Conservation (phyloP, 768 basidiomycete genomes). For the Suillus americanus region DNA sequence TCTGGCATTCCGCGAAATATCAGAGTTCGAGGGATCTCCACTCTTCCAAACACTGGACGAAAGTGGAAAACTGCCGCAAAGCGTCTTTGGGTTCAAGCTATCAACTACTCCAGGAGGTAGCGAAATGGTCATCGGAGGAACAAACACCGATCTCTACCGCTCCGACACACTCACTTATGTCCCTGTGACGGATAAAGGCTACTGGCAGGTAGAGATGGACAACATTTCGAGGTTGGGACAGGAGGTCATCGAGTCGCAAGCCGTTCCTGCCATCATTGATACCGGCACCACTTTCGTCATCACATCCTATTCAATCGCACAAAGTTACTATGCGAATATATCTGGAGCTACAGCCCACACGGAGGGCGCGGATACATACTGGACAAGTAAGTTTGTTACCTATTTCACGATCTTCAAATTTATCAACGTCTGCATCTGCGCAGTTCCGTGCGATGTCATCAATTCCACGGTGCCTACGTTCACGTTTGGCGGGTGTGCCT, state of each 20-base stretch:
- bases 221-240: constrained; percentile 8
- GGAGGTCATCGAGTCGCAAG: neutral
- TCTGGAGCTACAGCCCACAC: constrained; percentile 21
- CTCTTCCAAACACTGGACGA: constrained; percentile 43
- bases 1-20: constrained; percentile 39
- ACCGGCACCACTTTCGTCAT: constrained; percentile 28
- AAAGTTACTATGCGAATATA: constrained; percentile 23
- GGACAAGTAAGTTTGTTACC: constrained; percentile 26
- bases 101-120: constrained; percentile 21
- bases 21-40: constrained; percentile 29
- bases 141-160: constrained; percentile 34
- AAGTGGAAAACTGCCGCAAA: constrained; percentile 16
- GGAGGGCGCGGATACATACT: constrained; percentile 17
- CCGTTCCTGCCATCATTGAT: constrained; percentile 30
- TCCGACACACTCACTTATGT: constrained; percentile 30
- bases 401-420: neutral
- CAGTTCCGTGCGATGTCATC: constrained; percentile 21
- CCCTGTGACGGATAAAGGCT: constrained; percentile 27
- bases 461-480: constrained; percentile 23
- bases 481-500: constrained; percentile 35
- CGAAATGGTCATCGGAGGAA: constrained; percentile 25
- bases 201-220: constrained; percentile 36
- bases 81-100: constrained; percentile 48
- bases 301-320: constrained; percentile 18
- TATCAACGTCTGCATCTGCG: neutral